phyloP scores from a whole-genome alignment of 1,139 yeast species.

The Kazachstania sp. region DNA sequence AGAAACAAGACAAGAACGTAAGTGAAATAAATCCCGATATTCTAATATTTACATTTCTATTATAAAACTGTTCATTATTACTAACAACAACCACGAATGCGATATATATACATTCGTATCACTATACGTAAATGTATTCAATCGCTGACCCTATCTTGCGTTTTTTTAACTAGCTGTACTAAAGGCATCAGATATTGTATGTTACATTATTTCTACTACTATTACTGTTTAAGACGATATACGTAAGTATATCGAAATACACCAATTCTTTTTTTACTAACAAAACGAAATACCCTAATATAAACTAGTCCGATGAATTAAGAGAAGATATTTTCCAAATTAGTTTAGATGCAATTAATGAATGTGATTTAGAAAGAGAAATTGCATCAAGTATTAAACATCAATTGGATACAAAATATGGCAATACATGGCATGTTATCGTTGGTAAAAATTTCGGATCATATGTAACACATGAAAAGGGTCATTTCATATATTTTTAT shows the following conservation, averaged over 20 bases:
- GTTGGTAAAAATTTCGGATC: slow-evolving; percentile 93
- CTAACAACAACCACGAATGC: not conserved
- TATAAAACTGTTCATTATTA: not conserved
- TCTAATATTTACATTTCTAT: too few relatives aligned
- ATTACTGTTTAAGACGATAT: too few relatives aligned
- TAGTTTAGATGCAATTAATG: slow-evolving; percentile 40
- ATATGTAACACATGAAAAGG: slow-evolving; percentile 82
- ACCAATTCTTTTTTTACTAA: too few relatives aligned
- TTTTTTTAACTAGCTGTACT: slow-evolving; percentile 20
- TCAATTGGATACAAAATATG: slow-evolving; percentile 57
- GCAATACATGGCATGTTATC: slow-evolving; percentile 90
- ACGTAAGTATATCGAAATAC: too few relatives aligned
- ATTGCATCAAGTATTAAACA: slow-evolving; percentile 76
- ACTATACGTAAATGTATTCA: too few relatives aligned
- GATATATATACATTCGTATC: too few relatives aligned
- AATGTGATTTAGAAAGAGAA: slow-evolving; percentile 54
- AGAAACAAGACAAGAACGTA: not conserved
- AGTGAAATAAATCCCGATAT: too few relatives aligned
- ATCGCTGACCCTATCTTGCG: too few relatives aligned
- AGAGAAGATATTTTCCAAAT: slow-evolving; percentile 50
- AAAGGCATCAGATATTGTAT: slow-evolving; percentile 31
- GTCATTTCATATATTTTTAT: slow-evolving; percentile 77
- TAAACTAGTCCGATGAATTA: slow-evolving; percentile 43
- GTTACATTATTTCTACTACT: too few relatives aligned
- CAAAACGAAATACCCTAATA: not conserved